phyloP scores from a whole-genome alignment of 2,329 filamentous ascomycete genomes.

The Paecilomyces dactylethromorphus region DNA sequence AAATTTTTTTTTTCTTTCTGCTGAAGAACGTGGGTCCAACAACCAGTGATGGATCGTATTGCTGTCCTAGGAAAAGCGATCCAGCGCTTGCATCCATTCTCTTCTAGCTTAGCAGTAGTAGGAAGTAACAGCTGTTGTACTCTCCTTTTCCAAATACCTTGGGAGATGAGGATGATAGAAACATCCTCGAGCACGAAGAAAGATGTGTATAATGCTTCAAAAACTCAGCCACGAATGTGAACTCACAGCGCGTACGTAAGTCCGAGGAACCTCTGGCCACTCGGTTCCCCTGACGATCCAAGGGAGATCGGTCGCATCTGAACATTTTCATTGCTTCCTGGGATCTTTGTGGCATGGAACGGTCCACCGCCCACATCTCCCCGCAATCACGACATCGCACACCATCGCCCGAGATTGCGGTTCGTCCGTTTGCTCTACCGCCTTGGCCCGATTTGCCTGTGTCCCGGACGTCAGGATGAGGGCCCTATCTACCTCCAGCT shows the following conservation, averaged over 20 bases:
- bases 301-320: neutral
- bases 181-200: too few relatives aligned
- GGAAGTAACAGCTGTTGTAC: neutral
- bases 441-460: neutral
- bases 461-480: constrained; percentile 2
- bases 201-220: neutral
- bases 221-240: neutral
- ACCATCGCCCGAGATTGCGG: constrained; percentile 5
- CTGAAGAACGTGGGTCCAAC: neutral
- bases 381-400: constrained; percentile 9
- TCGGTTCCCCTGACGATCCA: neutral
- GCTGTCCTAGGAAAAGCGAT: neutral
- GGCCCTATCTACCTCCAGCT: neutral
- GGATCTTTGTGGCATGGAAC: neutral
- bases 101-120: too few relatives aligned
- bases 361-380: neutral
- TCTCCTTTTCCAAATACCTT: neutral
- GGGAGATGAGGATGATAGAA: too few relatives aligned
- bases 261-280: neutral
- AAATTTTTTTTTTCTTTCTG: neutral
- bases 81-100: neutral
- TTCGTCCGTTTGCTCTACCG: neutral
- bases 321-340: neutral
- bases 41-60: neutral
- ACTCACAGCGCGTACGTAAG: neutral